These are phyloP conservation scores for Dactylellina haptotyla DNA, from an alignment of 2,329 filamentous ascomycete species.

Conservation along the genomic window DNA sequence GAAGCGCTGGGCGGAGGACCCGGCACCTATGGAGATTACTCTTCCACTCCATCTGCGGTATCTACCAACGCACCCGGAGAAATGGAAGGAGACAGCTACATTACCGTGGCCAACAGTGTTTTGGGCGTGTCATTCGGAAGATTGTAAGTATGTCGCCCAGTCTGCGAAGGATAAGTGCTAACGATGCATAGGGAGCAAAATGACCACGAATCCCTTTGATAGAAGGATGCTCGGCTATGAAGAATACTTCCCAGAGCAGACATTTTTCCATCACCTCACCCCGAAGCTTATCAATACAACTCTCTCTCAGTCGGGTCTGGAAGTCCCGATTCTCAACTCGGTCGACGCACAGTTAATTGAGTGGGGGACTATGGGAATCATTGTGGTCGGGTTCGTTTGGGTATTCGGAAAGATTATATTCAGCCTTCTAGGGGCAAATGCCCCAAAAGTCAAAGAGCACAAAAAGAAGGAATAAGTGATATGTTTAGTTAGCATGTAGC, in stretches of 20 bases:
- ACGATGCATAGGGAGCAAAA: slow-evolving; percentile 46
- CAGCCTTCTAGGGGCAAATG: slow-evolving; percentile 19
- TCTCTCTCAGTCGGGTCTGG: slow-evolving; percentile 36
- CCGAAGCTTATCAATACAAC: slow-evolving; percentile 51
- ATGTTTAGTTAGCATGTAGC: background rate
- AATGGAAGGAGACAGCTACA: slow-evolving; percentile 40
- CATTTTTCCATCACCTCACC: slow-evolving; percentile 56
- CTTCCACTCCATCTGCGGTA: slow-evolving; percentile 58
- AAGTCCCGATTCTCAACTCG: slow-evolving; percentile 56
- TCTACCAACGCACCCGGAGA: slow-evolving; percentile 47
- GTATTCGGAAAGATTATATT: slow-evolving; percentile 47
- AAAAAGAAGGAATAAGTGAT: slow-evolving; percentile 34
- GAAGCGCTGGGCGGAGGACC: slow-evolving; percentile 23
- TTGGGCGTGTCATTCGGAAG: slow-evolving; percentile 55
- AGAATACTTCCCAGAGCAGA: slow-evolving; percentile 55
- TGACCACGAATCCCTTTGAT: slow-evolving; percentile 56
- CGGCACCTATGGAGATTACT: slow-evolving; percentile 53
- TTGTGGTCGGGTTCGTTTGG: slow-evolving; percentile 56
- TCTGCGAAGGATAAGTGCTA: background rate
- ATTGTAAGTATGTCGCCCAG: slow-evolving; percentile 12
- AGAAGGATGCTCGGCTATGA: slow-evolving; percentile 56
- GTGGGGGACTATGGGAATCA: slow-evolving; percentile 54
- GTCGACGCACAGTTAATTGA: slow-evolving; percentile 52
- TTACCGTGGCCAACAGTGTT: slow-evolving; percentile 57
- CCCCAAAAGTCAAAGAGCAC: slow-evolving; percentile 22